Percentiles rank a stretch among this genome's conserved stretches.
phyloP scores from a whole-genome alignment of 306 rosid genomes.

The Casuarina glauca region DNA sequence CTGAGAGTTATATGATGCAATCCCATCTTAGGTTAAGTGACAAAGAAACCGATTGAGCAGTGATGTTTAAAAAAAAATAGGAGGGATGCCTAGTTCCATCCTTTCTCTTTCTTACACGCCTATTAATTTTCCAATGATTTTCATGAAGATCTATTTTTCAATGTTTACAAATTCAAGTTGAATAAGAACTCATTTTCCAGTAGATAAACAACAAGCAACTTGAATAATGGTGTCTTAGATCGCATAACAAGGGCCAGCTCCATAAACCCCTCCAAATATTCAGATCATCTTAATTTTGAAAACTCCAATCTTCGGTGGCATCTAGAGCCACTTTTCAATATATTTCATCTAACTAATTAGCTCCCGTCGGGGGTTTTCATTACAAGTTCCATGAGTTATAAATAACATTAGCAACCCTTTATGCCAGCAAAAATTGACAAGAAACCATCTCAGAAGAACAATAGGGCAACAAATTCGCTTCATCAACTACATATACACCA shows the following conservation, averaged over 20 bases:
- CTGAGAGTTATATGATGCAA: too few relatives aligned
- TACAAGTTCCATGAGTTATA: neutral
- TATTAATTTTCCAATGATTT: too few relatives aligned
- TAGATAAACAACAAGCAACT: neutral
- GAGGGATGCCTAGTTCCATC: too few relatives aligned
- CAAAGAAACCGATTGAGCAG: too few relatives aligned
- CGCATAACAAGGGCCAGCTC: neutral
- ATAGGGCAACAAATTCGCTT: neutral
- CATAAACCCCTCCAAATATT: neutral
- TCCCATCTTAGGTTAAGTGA: too few relatives aligned
- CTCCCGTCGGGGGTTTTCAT: neutral
- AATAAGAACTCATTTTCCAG: neutral
- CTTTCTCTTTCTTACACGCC: too few relatives aligned
- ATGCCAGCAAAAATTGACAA: neutral
- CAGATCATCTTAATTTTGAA: neutral
- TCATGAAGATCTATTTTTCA: neutral
- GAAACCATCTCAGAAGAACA: neutral
- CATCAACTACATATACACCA: neutral
- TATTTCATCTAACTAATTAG: neutral
- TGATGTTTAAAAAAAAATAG: too few relatives aligned
- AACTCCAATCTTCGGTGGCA: neutral
- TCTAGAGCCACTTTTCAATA: neutral
- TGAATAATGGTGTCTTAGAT: neutral
- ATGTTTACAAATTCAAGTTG: neutral
- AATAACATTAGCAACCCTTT: neutral